These are phyloP conservation scores for Clarireedia paspali DNA, from an alignment of 2,329 filamentous ascomycete species.

Conservation along the genomic window DNA sequence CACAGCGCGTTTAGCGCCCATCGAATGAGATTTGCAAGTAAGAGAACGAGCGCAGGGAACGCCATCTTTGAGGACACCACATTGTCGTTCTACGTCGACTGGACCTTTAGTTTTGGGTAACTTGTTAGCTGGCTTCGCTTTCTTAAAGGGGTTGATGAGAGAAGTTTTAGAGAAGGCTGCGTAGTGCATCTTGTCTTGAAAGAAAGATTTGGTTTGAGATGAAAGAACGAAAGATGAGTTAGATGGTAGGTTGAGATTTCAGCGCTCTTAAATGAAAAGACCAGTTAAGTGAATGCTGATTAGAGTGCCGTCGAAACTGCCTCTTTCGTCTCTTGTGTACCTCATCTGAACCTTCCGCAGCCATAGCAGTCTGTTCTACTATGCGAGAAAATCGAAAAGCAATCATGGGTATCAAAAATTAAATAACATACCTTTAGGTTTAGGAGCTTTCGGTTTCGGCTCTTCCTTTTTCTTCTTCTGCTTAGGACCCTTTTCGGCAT, in stretches of 20 bases:
- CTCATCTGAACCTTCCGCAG: neutral
- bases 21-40: conserved; percentile 91
- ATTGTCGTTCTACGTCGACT: conserved; percentile 90
- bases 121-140: conserved; percentile 7
- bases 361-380: neutral
- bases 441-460: conserved; percentile 72
- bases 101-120: conserved; percentile 44
- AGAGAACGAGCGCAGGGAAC: conserved; percentile 80
- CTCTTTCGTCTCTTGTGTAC: too few relatives aligned
- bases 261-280: neutral
- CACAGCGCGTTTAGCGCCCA: conserved; percentile 87
- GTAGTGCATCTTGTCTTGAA: neutral
- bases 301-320: neutral
- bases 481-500: conserved; percentile 76
- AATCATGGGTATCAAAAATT: neutral
- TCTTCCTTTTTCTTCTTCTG: conserved; percentile 95
- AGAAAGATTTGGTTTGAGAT: neutral
- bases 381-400: neutral
- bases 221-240: neutral
- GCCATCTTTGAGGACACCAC: conserved; percentile 81
- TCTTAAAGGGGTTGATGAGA: neutral
- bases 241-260: neutral
- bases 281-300: neutral
- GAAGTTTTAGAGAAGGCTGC: neutral
- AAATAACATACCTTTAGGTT: conserved; percentile 60